phyloP scores from a whole-genome alignment of 352 stramenopile species.

The Globisporangium parvum region DNA sequence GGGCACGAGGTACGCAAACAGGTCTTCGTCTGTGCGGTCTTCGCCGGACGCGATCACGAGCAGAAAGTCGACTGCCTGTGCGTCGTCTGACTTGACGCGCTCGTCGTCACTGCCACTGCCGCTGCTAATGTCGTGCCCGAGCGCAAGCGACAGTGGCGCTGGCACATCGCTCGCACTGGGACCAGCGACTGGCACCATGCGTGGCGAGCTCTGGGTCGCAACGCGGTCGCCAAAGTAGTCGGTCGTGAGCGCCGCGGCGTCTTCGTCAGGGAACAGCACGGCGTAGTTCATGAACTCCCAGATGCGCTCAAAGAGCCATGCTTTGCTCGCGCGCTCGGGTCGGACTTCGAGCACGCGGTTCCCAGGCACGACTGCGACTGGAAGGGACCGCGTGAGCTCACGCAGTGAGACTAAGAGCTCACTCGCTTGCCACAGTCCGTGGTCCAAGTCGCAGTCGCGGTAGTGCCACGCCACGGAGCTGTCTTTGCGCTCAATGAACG shows the following conservation, averaged over 20 bases:
- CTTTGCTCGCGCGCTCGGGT: conserved; percentile 79
- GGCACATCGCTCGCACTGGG: neutral
- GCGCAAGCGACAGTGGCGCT: neutral
- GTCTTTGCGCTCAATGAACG: conserved; percentile 82
- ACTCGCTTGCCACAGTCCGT: conserved; percentile 87
- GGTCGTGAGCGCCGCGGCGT: conserved; percentile 32
- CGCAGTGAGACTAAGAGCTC: conserved; percentile 78
- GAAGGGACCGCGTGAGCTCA: conserved; percentile 65
- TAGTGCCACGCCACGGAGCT: conserved; percentile 90
- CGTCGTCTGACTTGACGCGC: conserved; percentile 1
- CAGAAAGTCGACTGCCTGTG: conserved; percentile 63
- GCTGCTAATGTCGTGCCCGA: conserved; percentile 6
- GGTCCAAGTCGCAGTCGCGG: conserved; percentile 81
- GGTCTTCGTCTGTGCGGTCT: conserved; percentile 76
- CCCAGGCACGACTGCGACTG: conserved; percentile 66
- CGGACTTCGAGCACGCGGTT: conserved; percentile 74
- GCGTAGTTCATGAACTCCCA: conserved; percentile 84
- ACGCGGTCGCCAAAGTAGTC: conserved; percentile 69
- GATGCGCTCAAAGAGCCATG: conserved; percentile 70
- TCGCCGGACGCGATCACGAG: conserved; percentile 81
- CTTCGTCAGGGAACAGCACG: conserved; percentile 58
- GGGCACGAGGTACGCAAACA: conserved; percentile 73
- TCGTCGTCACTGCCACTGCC: conserved; percentile 5
- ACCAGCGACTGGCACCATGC: conserved; percentile 20
- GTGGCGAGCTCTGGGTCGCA: conserved; percentile 33